These are phyloP conservation scores for Platanus orientalis DNA, from an alignment of 164 flowering plant species.

Conservation along the genomic window DNA sequence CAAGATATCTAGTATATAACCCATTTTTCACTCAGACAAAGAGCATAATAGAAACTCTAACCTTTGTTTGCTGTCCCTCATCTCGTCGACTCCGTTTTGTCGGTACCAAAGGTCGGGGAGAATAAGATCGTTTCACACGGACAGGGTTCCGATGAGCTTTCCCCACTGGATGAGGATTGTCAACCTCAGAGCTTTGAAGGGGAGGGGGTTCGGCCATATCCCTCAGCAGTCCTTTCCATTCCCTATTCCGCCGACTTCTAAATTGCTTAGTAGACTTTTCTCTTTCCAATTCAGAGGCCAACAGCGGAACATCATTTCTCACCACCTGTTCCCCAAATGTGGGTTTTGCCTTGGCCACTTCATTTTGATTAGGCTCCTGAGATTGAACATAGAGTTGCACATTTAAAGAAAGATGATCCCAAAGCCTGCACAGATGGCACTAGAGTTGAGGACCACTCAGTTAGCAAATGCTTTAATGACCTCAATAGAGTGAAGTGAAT, in stretches of 20 bases:
- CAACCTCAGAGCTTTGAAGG: constrained; percentile 45
- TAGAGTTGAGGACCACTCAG: background rate
- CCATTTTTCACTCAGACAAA: background rate
- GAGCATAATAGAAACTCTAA: constrained; percentile 16
- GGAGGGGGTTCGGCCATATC: constrained; percentile 57
- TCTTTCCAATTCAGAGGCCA: constrained; percentile 43
- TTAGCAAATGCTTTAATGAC: background rate
- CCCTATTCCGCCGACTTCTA: constrained; percentile 49
- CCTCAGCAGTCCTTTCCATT: constrained; percentile 54
- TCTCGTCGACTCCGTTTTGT: constrained; percentile 52
- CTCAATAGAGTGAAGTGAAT: constrained; percentile 5
- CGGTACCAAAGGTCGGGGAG: constrained; percentile 35
- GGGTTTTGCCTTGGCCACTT: constrained; percentile 28
- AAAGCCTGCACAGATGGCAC: constrained; percentile 53
- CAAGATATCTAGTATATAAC: background rate
- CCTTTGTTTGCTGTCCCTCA: constrained; percentile 43
- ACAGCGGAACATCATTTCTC: constrained; percentile 19
- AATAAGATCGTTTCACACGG: constrained; percentile 33
- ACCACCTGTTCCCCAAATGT: constrained; percentile 16
- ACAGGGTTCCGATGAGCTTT: constrained; percentile 27
- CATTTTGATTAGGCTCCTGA: constrained; percentile 33
- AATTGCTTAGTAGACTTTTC: constrained; percentile 30
- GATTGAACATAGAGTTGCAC: constrained; percentile 51
- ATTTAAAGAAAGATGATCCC: constrained; percentile 79
- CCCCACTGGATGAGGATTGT: constrained; percentile 24